Percentiles rank a stretch among this genome's conserved stretches.
These are phyloP conservation scores for Starmerella bombi DNA, from an alignment of 805 yeast genomes.

Conservation along the genomic window DNA sequence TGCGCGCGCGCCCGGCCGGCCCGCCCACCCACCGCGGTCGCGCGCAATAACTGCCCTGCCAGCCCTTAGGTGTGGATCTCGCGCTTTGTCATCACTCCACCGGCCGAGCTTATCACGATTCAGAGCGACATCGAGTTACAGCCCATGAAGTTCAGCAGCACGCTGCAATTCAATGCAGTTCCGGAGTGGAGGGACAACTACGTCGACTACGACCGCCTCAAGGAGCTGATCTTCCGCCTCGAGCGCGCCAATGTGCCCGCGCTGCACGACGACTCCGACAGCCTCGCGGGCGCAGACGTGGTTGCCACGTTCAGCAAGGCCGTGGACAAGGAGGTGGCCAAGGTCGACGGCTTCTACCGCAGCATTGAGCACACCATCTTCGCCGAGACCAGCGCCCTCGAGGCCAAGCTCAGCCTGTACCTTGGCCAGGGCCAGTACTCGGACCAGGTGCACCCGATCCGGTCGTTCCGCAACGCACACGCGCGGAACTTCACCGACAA, in stretches of 20 bases:
- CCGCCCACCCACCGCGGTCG: too few relatives aligned
- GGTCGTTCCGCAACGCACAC: background rate
- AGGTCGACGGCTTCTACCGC: constrained; percentile 63
- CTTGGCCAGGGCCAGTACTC: constrained; percentile 1
- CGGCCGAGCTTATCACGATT: too few relatives aligned
- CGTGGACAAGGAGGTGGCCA: constrained; percentile 59
- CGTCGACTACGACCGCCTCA: constrained; percentile 76
- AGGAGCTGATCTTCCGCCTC: constrained; percentile 67
- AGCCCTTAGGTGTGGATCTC: too few relatives aligned
- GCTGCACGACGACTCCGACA: constrained; percentile 21
- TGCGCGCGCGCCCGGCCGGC: too few relatives aligned
- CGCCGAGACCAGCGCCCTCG: background rate
- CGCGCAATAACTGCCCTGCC: too few relatives aligned
- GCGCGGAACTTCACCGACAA: too few relatives aligned
- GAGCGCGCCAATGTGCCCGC: constrained; percentile 46
- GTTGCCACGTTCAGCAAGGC: constrained; percentile 51
- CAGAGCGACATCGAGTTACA: constrained; percentile 11
- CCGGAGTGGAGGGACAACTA: constrained; percentile 96
- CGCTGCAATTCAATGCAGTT: constrained; percentile 91
- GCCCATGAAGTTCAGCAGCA: constrained; percentile 84
- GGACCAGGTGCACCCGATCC: background rate
- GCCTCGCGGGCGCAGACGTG: constrained; percentile 35
- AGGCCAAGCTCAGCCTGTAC: background rate
- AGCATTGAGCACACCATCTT: constrained; percentile 29
- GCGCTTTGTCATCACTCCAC: too few relatives aligned